phyloP scores from a whole-genome alignment of 2,329 filamentous ascomycete genomes.

The Hymenoscyphus repandus region DNA sequence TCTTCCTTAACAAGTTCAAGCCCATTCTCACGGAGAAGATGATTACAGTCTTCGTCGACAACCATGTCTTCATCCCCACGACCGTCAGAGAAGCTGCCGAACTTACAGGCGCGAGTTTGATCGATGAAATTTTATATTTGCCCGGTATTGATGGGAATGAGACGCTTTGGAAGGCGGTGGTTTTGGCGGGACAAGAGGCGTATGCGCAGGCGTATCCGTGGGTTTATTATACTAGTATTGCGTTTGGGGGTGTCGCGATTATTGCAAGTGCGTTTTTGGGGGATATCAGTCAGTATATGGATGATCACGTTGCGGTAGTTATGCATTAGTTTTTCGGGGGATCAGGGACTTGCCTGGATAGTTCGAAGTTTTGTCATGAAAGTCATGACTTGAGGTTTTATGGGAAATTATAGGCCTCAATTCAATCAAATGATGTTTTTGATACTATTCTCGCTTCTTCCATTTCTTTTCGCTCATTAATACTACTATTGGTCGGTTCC shows the following conservation, averaged over 20 bases:
- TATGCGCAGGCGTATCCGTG: slow-evolving; percentile 54
- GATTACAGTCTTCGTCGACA: slow-evolving; percentile 10
- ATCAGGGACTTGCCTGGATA: neutral
- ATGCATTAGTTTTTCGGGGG: slow-evolving; percentile 18
- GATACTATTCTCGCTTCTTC: too few species aligned
- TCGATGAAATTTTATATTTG: slow-evolving; percentile 42
- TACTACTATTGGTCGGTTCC: too few species aligned
- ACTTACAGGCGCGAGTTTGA: slow-evolving; percentile 47
- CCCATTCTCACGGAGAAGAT: slow-evolving; percentile 26
- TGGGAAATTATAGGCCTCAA: neutral
- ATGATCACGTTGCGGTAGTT: slow-evolving; percentile 50
- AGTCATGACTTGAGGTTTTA: neutral
- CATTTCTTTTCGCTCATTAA: too few species aligned
- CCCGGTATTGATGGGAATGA: slow-evolving; percentile 49
- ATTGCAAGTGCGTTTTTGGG: slow-evolving; percentile 54
- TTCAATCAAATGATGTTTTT: too few species aligned
- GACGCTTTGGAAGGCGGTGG: slow-evolving; percentile 45
- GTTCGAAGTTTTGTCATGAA: neutral
- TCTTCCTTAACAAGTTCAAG: slow-evolving; percentile 42
- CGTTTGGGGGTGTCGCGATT: slow-evolving; percentile 52
- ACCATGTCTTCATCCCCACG: slow-evolving; percentile 29
- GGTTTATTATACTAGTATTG: slow-evolving; percentile 58
- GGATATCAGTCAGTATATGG: slow-evolving; percentile 53
- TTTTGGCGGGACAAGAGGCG: slow-evolving; percentile 49
- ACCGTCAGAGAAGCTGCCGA: slow-evolving; percentile 46